These are phyloP conservation scores for Limonium bicolor DNA, from an alignment of 148 eudicot genomes.

Conservation along the genomic window DNA sequence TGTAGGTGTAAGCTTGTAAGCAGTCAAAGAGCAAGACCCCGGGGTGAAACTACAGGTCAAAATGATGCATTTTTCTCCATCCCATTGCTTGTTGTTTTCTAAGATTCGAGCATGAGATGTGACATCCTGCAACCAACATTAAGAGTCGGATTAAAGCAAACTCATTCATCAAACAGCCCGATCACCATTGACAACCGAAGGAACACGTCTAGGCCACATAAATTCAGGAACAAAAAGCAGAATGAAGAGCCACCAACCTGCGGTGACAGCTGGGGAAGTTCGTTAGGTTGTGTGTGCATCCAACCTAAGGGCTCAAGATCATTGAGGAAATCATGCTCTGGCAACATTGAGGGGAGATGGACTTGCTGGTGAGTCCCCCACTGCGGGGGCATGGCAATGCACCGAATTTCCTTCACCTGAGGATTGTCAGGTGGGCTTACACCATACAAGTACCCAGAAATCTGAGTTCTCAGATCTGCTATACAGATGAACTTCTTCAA, in stretches of 20 bases:
- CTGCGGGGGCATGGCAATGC: conserved; percentile 94
- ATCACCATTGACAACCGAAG: too few relatives aligned
- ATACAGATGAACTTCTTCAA: conserved; percentile 97
- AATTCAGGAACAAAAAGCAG: not conserved
- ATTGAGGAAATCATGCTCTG: conserved; percentile 84
- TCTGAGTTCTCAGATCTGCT: conserved; percentile 93
- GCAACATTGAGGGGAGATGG: conserved; percentile 80
- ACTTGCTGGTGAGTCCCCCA: conserved; percentile 98
- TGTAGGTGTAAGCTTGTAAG: conserved; percentile 89
- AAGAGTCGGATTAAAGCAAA: not conserved
- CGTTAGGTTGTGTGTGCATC: conserved; percentile 99
- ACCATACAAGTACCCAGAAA: conserved; percentile 92
- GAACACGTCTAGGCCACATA: too few relatives aligned
- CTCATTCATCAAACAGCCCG: not conserved
- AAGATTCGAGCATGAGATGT: conserved; percentile 72
- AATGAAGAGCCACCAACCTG: conserved; percentile 33
- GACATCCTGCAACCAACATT: conserved; percentile 42
- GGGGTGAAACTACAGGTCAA: conserved; percentile 98
- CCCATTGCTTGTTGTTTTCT: conserved; percentile 94
- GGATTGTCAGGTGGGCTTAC: conserved; percentile 98
- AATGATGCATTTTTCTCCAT: conserved; percentile 89
- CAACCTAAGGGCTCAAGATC: conserved; percentile 98
- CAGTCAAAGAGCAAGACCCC: conserved; percentile 93
- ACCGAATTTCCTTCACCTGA: conserved; percentile 94
- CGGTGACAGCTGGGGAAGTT: conserved; percentile 94